Base-by-base conservation (phyloP, 2,329 filamentous ascomycete genomes). In the Corinectria fuckeliana region DNA sequence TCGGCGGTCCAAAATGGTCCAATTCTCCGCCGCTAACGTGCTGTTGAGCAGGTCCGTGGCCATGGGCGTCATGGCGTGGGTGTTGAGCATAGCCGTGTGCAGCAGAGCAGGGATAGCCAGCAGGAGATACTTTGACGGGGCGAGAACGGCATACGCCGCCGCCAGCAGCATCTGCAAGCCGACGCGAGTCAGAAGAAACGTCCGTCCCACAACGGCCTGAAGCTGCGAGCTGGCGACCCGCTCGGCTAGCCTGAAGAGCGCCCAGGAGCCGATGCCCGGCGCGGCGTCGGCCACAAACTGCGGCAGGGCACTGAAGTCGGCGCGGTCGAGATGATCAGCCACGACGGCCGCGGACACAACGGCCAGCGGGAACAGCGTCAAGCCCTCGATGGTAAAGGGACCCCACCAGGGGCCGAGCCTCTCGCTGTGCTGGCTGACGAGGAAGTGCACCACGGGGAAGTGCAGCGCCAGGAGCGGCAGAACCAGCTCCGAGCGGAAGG, bases 391-490 rank as follows among this genome's bases (percentile, higher is more conserved):
- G 53, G 92, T 73, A 6, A 93, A 71, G 1, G 95, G 93, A 0
- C 94, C 95, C 71, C 85, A 85, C 7, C 83, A 78, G 14, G 88
- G 87, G 1, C 91, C 91, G 18, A 97, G 77, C 8, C 76, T 68
- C 4, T 80, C 81, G 75, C 91, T 96, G 71, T 85, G 80, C 54
- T 82, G 79, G 71, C 89, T 90, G n/a, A 95, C 75, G 44, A 88
- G 82, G 71, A 85, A 90, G 72, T 97, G 92, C 14, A 90, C 75
- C 8, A 85, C 80, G 1, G 93, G 93, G 21, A 91, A 85, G 78
- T 88, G 93, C 60, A 90, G 84, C 4, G 92, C 91, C 39, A 95
- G 77, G 8, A 96, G 76, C 3, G 93, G 91, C 5, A 95, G 79
- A 61, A 90, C 77, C 51, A 81, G 67, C 70, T 78, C 69, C 57